Conservation (phyloP, 306 rosid species). For the Boehmeria nivea region DNA sequence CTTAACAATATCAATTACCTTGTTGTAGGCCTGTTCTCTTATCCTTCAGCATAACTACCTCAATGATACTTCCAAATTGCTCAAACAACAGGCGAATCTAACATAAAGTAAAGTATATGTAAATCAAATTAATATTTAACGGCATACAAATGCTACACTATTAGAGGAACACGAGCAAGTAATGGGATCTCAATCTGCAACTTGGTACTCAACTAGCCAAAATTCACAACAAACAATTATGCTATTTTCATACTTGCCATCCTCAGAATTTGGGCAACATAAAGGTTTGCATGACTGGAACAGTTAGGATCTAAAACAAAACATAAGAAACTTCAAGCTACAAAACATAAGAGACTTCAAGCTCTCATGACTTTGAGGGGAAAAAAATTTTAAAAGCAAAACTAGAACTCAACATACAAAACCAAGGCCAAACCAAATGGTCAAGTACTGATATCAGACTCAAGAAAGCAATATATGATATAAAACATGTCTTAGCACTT, state of each 20-base stretch:
- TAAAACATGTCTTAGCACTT: neutral
- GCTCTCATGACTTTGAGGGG: neutral
- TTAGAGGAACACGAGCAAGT: neutral
- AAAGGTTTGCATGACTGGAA: conserved; percentile 44
- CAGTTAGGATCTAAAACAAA: conserved; percentile 45
- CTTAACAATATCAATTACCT: conserved; percentile 40
- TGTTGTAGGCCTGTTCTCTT: conserved; percentile 66
- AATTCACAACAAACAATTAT: neutral
- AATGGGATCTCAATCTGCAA: neutral
- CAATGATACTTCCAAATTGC: conserved; percentile 60
- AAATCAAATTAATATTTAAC: conserved; percentile 12
- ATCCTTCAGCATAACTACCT: conserved; percentile 70
- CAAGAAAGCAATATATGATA: neutral
- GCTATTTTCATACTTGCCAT: conserved; percentile 31
- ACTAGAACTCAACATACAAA: neutral
- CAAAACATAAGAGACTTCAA: too few relatives aligned
- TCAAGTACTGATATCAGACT: neutral
- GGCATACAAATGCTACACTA: neutral
- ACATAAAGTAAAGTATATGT: too few relatives aligned
- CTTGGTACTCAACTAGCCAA: neutral
- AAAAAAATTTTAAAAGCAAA: neutral
- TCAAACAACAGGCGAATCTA: conserved; percentile 72
- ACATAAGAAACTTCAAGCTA: neutral
- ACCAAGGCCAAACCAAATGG: neutral
- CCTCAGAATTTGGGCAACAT: conserved; percentile 74